Percentiles rank a stretch among this genome's conserved stretches.
Evolutionary conservation across 2,329 filamentous ascomycete genomes (phyloP).

Genomic region (Cladobotryum mycophilum): DNA sequence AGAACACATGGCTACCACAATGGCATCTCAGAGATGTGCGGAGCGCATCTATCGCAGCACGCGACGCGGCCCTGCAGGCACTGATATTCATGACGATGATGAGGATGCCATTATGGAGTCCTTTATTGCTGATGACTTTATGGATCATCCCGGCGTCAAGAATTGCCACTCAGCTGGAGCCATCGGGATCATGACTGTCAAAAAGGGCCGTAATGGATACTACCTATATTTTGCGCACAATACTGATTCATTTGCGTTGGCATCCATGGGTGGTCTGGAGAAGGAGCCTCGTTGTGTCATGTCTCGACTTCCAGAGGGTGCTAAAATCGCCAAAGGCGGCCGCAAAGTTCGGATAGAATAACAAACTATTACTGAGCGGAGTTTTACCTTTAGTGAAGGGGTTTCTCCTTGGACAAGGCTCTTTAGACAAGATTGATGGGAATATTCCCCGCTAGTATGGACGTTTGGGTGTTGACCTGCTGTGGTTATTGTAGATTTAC

Average conservation of each 20-base stretch:
- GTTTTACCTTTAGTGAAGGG: no score
- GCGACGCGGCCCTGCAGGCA: constrained; percentile 53
- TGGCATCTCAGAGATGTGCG: constrained; percentile 82
- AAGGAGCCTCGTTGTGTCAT: constrained; percentile 73
- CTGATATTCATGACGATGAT: constrained; percentile 61
- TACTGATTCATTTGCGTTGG: constrained; percentile 80
- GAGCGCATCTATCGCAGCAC: constrained; percentile 73
- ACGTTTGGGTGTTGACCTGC: no score
- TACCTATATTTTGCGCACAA: constrained; percentile 95
- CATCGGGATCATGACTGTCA: constrained; percentile 85
- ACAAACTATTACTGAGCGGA: constrained; percentile 3
- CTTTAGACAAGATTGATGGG: no score
- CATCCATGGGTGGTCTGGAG: constrained; percentile 80
- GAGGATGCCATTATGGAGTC: constrained; percentile 68
- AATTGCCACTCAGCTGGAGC: constrained; percentile 76
- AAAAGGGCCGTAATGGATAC: constrained; percentile 69
- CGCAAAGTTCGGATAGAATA: constrained; percentile 39
- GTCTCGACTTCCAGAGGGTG: constrained; percentile 61
- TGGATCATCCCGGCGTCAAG: constrained; percentile 79
- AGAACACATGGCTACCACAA: constrained; percentile 94
- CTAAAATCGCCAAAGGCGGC: constrained; percentile 49
- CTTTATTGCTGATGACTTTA: constrained; percentile 86
- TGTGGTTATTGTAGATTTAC: neutral
- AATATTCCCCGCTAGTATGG: no score
- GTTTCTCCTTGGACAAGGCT: no score